phyloP scores from a whole-genome alignment of 2,329 filamentous ascomycete species.

The Apiospora kogelbergensis region DNA sequence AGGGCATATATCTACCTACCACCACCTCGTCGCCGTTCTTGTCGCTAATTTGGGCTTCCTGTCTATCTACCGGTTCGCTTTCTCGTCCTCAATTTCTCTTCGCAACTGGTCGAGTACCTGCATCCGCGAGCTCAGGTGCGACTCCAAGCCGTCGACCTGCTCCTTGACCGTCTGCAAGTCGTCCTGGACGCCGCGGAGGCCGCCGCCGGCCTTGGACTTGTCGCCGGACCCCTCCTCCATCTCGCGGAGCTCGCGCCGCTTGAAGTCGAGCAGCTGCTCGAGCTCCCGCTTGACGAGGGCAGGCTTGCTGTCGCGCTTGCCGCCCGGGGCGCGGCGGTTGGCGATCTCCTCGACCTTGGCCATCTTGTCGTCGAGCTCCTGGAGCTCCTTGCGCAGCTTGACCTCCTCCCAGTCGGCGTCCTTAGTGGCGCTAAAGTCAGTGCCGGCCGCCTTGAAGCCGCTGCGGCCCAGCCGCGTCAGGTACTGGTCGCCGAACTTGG shows the following conservation, averaged over 20 bases:
- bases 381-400: constrained; percentile 85
- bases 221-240: constrained; percentile 67
- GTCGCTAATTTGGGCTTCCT: neutral
- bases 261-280: constrained; percentile 93
- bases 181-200: constrained; percentile 74
- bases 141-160: constrained; percentile 87
- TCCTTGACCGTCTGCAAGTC: constrained; percentile 90
- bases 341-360: constrained; percentile 75
- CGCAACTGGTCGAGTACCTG: constrained; percentile 74
- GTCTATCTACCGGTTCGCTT: constrained; percentile 46
- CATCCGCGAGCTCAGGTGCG: constrained; percentile 75
- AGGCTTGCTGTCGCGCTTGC: constrained; percentile 75
- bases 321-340: constrained; percentile 57
- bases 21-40: too few species aligned
- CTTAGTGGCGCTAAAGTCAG: constrained; percentile 83
- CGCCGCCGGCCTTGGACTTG: constrained; percentile 67
- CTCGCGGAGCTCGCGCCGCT: constrained; percentile 75
- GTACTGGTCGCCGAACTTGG: constrained; percentile 97
- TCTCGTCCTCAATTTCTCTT: constrained; percentile 85
- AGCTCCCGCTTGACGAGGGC: constrained; percentile 92
- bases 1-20: neutral
- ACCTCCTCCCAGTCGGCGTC: constrained; percentile 96
- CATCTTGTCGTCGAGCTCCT: constrained; percentile 86
- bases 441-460: constrained; percentile 78
- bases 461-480: constrained; percentile 85